Evolutionary conservation across 1,284 basidiomycete genomes (phyloP).

Genomic region (Cryptococcus hybrid): DNA sequence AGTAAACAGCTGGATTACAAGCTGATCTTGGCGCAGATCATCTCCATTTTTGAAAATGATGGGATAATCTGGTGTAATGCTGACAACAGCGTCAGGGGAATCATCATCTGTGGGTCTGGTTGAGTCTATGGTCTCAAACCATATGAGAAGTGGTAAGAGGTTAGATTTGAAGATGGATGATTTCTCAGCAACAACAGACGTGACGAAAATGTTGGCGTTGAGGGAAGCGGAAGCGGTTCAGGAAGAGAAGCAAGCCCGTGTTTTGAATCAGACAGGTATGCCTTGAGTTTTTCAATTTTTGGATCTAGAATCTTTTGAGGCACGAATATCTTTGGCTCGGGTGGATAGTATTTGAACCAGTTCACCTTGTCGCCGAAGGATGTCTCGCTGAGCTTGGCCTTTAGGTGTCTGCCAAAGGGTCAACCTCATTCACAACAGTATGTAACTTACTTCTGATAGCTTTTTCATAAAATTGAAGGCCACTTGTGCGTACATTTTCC

Average conservation of each 20-base stretch:
- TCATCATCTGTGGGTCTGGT: slow-evolving; percentile 39
- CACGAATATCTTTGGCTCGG: slow-evolving; percentile 79
- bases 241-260: slow-evolving; percentile 69
- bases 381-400: slow-evolving; percentile 74
- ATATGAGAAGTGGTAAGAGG: slow-evolving; percentile 84
- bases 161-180: slow-evolving; percentile 98
- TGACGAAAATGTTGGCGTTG: neutral
- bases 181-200: slow-evolving; percentile 83
- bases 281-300: slow-evolving; percentile 91
- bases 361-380: slow-evolving; percentile 79
- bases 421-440: slow-evolving; percentile 5
- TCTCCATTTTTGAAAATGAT: slow-evolving; percentile 99
- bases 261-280: slow-evolving; percentile 79
- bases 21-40: slow-evolving; percentile 95
- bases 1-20: slow-evolving; percentile 95
- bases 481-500: slow-evolving; percentile 89
- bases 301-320: slow-evolving; percentile 86
- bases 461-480: slow-evolving; percentile 84
- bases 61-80: slow-evolving; percentile 64
- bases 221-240: slow-evolving; percentile 74
- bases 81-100: slow-evolving; percentile 23
- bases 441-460: slow-evolving; percentile 67
- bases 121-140: slow-evolving; percentile 74
- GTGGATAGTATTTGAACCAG: slow-evolving; percentile 79
- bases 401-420: slow-evolving; percentile 59